A percentile compares a stretch with the other conserved stretches of the same genome.
Evolutionary conservation across 106 monocot genomes (phyloP).

Genomic region (Acorus gramineus): DNA sequence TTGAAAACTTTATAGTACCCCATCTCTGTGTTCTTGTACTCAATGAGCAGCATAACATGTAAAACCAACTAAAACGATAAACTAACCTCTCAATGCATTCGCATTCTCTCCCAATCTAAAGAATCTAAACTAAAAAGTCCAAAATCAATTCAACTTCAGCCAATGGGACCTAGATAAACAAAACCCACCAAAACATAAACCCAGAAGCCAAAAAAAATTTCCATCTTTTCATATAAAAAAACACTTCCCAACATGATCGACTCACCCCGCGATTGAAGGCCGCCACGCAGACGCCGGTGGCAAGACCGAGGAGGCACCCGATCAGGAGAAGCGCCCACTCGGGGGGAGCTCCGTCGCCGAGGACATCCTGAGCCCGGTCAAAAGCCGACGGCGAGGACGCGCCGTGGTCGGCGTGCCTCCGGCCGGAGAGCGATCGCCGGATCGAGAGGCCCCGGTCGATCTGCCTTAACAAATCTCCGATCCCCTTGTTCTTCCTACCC

Average conservation of each 20-base stretch:
- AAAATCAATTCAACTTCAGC: not conserved
- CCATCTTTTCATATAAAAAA: too few species aligned
- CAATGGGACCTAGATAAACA: too few species aligned
- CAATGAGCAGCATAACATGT: too few species aligned
- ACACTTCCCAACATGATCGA: not conserved
- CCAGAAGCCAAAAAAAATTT: too few species aligned
- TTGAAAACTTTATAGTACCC: too few species aligned
- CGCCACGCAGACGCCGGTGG: conserved; percentile 95
- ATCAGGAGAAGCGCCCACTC: conserved; percentile 98
- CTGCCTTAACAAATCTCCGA: conserved; percentile 43
- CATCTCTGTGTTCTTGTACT: too few species aligned
- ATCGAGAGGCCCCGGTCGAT: conserved; percentile 52
- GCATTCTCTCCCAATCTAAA: too few species aligned
- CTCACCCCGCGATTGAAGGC: conserved; percentile 93
- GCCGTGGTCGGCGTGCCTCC: conserved; percentile 15
- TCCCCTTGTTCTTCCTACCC: conserved; percentile 24
- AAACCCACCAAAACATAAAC: too few species aligned
- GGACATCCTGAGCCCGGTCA: conserved; percentile 32
- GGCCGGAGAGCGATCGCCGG: conserved; percentile 12
- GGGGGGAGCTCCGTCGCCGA: conserved; percentile 88
- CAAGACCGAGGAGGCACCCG: conserved; percentile 92
- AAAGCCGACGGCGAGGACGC: conserved; percentile 6
- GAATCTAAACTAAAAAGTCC: too few species aligned
- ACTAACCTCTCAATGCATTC: too few species aligned
- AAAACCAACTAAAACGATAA: too few species aligned